Percentiles rank a stretch among this genome's conserved stretches.
phyloP scores from a whole-genome alignment of 2,329 filamentous ascomycete genomes.

The Aspergillus latus region DNA sequence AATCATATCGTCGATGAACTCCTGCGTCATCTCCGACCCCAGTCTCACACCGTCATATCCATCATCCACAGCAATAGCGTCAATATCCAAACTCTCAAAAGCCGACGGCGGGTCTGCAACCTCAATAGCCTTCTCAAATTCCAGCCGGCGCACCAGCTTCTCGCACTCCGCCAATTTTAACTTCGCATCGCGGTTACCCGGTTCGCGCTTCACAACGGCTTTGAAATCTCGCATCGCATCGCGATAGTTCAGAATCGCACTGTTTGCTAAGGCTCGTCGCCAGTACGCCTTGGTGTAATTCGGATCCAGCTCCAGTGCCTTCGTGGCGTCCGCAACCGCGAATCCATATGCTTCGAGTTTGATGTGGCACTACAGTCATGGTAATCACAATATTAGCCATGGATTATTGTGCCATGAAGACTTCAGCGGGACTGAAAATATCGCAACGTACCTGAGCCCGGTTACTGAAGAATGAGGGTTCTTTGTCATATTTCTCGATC shows the following conservation, averaged over 20 bases:
- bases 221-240: constrained; percentile 92
- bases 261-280: constrained; percentile 85
- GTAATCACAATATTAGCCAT: constrained; percentile 14
- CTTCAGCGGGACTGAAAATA: constrained; percentile 10
- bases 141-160: constrained; percentile 86
- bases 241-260: constrained; percentile 82
- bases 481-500: constrained; percentile 76
- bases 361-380: constrained; percentile 71
- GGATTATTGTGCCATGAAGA: neutral
- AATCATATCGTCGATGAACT: constrained; percentile 98
- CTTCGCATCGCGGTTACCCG: constrained; percentile 84
- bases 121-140: constrained; percentile 94
- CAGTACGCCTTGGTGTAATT: constrained; percentile 95
- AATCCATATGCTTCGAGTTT: constrained; percentile 95
- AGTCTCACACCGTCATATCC: constrained; percentile 82
- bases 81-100: constrained; percentile 83
- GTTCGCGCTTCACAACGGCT: constrained; percentile 82
- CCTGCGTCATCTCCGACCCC: constrained; percentile 81
- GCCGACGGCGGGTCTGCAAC: constrained; percentile 89
- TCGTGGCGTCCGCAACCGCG: constrained; percentile 85
- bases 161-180: constrained; percentile 90
- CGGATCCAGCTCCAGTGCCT: constrained; percentile 85
- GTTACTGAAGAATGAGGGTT: constrained; percentile 92
- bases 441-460: constrained; percentile 73
- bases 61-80: constrained; percentile 77